These are phyloP conservation scores for Blastobotrys arbuscula DNA, from an alignment of 1,139 yeast species.

Conservation along the genomic window DNA sequence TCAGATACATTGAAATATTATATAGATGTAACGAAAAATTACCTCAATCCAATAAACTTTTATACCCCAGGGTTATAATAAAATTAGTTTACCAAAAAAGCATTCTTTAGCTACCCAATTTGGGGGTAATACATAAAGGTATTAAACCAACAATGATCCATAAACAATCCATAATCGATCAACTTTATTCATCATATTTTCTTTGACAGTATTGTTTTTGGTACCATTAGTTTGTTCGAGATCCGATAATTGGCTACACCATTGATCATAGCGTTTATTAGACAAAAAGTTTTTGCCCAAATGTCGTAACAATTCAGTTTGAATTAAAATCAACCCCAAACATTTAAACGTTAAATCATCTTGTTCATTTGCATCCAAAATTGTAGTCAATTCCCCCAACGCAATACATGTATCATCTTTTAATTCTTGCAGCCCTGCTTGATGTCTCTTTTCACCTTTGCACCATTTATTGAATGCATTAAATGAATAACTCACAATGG, in stretches of 20 bases:
- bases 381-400: conserved; percentile 18
- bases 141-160: conserved; percentile 3
- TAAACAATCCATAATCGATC: conserved; percentile 8
- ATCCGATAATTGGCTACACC: conserved; percentile 9
- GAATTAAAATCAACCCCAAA: conserved; percentile 23
- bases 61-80: no score
- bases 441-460: conserved; percentile 11
- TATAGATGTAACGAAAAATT: neutral
- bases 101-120: neutral
- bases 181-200: neutral
- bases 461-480: neutral
- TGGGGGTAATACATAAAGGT: neutral
- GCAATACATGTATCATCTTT: conserved; percentile 15
- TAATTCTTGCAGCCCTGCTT: conserved; percentile 16
- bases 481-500: conserved; percentile 24
- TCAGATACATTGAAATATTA: no score
- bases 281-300: conserved; percentile 18
- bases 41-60: neutral
- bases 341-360: conserved; percentile 5
- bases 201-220: neutral
- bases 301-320: conserved; percentile 21
- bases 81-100: no score
- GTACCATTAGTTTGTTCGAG: conserved; percentile 1
- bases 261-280: conserved; percentile 19
- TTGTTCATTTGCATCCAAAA: conserved; percentile 12